phyloP scores from a whole-genome alignment of 202 grass and related monocot genomes.

The Digitaria exilis region DNA sequence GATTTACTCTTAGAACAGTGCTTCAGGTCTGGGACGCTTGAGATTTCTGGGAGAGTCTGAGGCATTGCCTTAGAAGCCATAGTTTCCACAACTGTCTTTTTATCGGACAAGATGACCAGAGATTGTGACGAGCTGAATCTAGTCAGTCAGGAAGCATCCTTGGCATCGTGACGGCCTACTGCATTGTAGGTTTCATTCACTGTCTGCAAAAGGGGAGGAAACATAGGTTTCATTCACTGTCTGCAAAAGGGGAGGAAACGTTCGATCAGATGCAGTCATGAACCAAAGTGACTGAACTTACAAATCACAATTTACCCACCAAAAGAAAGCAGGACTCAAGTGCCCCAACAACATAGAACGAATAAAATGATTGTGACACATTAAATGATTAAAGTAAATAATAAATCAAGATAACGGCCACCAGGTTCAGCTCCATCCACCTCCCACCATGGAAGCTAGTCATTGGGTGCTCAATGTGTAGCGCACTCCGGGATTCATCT shows the following conservation, averaged over 20 bases:
- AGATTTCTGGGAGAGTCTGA: conserved; percentile 45
- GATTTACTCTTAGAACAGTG: conserved; percentile 11
- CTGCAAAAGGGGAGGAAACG: background rate
- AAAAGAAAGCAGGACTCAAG: conserved; percentile 13
- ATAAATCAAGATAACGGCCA: conserved; percentile 23
- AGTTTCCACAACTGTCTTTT: background rate
- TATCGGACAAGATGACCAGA: conserved; percentile 13
- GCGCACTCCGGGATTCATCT: conserved; percentile 1
- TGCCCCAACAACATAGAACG: background rate
- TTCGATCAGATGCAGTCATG: conserved; percentile 7
- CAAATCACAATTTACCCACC: conserved; percentile 7
- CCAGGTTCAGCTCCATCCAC: conserved; percentile 3
- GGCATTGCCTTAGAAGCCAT: conserved; percentile 50
- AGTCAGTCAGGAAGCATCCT: conserved; percentile 22
- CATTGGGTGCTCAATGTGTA: conserved; percentile 20
- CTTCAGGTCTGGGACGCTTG: conserved; percentile 27
- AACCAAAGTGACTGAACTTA: background rate
- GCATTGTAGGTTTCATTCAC: conserved; percentile 7
- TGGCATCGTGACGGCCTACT: background rate
- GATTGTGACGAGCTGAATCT: background rate
- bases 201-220: background rate
- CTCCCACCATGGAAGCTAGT: background rate
- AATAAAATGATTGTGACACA: conserved; percentile 8
- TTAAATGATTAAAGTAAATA: conserved; percentile 30
- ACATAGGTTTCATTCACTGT: background rate